Evolutionary conservation across 306 rosid species (phyloP), one percentile per base, ranked within the genome.

Genomic region (Dicorynia guianensis): DNA sequence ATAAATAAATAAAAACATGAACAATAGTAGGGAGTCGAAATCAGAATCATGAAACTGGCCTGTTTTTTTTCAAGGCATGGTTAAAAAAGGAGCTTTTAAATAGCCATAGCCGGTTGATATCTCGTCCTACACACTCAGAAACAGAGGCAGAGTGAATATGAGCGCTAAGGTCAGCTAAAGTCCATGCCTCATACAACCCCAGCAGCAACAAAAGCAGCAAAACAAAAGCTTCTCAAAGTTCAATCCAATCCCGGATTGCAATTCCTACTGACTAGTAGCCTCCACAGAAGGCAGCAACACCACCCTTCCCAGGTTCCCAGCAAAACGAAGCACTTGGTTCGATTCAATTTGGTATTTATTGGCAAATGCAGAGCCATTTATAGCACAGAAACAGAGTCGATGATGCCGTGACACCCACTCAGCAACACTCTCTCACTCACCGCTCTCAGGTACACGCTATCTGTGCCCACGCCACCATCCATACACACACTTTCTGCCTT

Each of bases 401-500:
- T 36, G 35, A 72, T 58, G 11, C 75, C 82, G 20, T 56, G 30
- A 63, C 42, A 63, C 65, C 50, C 79, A 10, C 35, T 34, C 83
- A 25, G 30, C 30, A 25, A 25, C 30, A 18, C 73, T 17, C 54
- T 43, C 63, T 40, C 72, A 3, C 56, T n/a, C 43, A 46, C 50
- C 72, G 50, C 63, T 50, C 77, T 60, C 10, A 59, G 48, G 33
- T 43, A 66, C 84, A 80, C 84, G 63, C 79, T 58, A 80, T 66
- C 76, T 67, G 76, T 74, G 35, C 82, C 58, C 79, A 65, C 85
- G 34, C 71, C 43, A 35, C 25, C 49, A n/a, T 30, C 56, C 79
- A 25, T 38, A 17, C 71, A 67, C 72, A 69, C 82, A 78, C 53
- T 72, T 80, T 80, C 76, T 68, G 72, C 84, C 73, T 46, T 62